Percentiles rank a stretch among this genome's conserved stretches.
Conservation (phyloP, 345 rosid genomes). For the Gossypium sturtianum region DNA sequence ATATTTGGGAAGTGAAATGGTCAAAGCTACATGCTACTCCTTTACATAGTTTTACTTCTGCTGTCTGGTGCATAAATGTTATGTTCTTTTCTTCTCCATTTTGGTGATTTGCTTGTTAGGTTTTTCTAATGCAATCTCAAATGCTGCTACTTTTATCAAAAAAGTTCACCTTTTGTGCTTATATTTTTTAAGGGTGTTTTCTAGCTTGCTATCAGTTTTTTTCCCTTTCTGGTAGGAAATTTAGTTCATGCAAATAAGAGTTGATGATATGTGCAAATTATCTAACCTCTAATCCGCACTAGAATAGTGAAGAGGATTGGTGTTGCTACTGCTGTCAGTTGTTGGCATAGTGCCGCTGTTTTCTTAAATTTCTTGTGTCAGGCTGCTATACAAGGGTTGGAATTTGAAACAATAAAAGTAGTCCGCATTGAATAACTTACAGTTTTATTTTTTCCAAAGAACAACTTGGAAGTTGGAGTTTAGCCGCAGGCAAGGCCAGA, state of each 20-base stretch:
- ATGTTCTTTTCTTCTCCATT: too few relatives aligned
- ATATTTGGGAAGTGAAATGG: too few relatives aligned
- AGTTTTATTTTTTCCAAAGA: background rate
- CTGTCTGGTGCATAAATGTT: too few relatives aligned
- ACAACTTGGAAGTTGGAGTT: background rate
- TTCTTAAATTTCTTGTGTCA: background rate
- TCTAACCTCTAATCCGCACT: background rate
- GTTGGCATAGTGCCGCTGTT: background rate
- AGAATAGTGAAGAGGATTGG: background rate
- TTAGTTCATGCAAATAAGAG: background rate
- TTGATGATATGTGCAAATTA: background rate
- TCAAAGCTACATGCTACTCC: too few relatives aligned
- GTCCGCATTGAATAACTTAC: constrained; percentile 3
- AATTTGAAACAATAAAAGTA: background rate
- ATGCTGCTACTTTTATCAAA: too few relatives aligned
- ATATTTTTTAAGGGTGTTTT: background rate
- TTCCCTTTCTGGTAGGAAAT: background rate
- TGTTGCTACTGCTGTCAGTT: background rate
- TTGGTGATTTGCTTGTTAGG: too few relatives aligned
- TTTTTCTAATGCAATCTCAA: too few relatives aligned
- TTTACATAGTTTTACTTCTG: too few relatives aligned
- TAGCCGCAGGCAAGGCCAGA: background rate
- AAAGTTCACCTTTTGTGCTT: too few relatives aligned
- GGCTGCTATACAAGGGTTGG: background rate
- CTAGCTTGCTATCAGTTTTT: background rate